phyloP scores from a whole-genome alignment of 2,329 filamentous ascomycete genomes.

The Fusarium sterilihyphosum region DNA sequence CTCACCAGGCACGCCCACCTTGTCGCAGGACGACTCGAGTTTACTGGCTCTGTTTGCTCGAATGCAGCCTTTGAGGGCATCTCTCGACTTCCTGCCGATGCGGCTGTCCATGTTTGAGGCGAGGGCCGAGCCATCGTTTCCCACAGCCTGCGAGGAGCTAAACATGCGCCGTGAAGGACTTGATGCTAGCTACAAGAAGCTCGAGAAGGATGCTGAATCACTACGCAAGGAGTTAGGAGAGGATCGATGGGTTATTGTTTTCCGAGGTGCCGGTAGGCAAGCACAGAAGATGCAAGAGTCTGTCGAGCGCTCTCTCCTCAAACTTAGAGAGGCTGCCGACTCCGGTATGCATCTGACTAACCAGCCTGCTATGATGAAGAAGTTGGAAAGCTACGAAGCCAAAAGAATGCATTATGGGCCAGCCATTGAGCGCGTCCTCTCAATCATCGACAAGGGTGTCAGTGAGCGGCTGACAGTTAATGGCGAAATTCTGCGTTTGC shows the following conservation, averaged over 20 bases:
- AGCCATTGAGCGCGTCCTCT: slow-evolving; percentile 88
- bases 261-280: slow-evolving; percentile 89
- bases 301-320: slow-evolving; percentile 84
- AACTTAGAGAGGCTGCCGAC: slow-evolving; percentile 84
- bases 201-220: slow-evolving; percentile 90
- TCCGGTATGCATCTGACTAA: slow-evolving; percentile 78
- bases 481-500: slow-evolving; percentile 88
- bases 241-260: slow-evolving; percentile 95
- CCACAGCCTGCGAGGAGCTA: slow-evolving; percentile 89
- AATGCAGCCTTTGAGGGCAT: slow-evolving; percentile 93
- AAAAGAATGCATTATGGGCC: slow-evolving; percentile 95
- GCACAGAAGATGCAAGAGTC: slow-evolving; percentile 98
- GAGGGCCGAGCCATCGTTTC: slow-evolving; percentile 81
- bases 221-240: slow-evolving; percentile 91
- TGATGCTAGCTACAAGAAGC: slow-evolving; percentile 86
- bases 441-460: slow-evolving; percentile 95
- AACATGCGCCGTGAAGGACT: slow-evolving; percentile 78
- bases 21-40: slow-evolving; percentile 83
- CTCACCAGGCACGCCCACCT: slow-evolving; percentile 64
- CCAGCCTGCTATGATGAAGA: slow-evolving; percentile 76
- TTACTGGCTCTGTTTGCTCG: slow-evolving; percentile 90
- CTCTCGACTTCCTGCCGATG: slow-evolving; percentile 96
- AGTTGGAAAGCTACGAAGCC: slow-evolving; percentile 91
- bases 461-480: slow-evolving; percentile 96
- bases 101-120: slow-evolving; percentile 85